Base-by-base conservation (phyloP, 2,329 filamentous ascomycete species). In the Penicillium sp. region DNA sequence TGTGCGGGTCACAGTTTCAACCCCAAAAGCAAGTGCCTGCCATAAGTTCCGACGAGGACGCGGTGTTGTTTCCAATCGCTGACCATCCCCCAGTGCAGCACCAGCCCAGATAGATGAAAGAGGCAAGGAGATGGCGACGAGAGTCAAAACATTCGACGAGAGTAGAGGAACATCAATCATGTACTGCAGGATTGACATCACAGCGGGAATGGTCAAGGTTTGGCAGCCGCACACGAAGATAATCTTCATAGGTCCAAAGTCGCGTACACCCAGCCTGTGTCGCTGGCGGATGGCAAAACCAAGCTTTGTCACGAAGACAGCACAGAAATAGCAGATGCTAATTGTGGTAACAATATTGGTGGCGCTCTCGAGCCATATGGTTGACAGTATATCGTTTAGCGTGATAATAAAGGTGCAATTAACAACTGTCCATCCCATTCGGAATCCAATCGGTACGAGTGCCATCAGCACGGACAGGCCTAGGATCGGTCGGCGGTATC, bases 161-260 rank as follows among this genome's bases (percentile, higher is more conserved):
- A 82, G 63, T 47, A 79, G 73, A 3, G 73, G 71, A 35, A 75
- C 67, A 3, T 55, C 42, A 14, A 69, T 51, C 40, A 65, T 62
- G 58, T 76, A 80, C 47, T 79, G 71, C 12, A 82, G 53, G 32
- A 76, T 67, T 1, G 76, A 73, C 57, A 84, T 79, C 45, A 82
- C 66, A 15, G 75, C 80, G 55, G 80, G 80, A 44, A 83, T 67
- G 22, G 79, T 54, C 69, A 84, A 70, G 1, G 79, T 82, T 61
- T 82, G 79, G 44, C 75, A 79, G 31, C 77, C 76, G 73, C 82
- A 81, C 50, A 82, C 73, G 56, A 80, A 80, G 44, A 84, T 75
- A 39, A 80, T 73, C 50, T 80, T 77, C 70, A 84, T 77, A 1
- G 77, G 75, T 7, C 77, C 77, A 52, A 80, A 82, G 37, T 76